Conservation (phyloP, 805 yeast species). For the Suhomyces tanzawaensis region DNA sequence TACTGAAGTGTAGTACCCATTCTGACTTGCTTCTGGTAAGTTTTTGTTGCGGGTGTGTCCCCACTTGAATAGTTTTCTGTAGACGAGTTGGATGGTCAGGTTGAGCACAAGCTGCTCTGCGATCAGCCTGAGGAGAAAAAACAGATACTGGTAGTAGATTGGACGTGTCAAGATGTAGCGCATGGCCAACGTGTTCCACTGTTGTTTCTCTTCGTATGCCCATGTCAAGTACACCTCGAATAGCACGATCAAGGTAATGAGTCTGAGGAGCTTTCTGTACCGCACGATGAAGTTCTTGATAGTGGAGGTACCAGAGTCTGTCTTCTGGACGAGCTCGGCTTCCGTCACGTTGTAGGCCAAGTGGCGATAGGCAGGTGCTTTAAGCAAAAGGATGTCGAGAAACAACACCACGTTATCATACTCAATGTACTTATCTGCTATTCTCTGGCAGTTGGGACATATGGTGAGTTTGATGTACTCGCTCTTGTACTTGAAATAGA, state of each 20-base stretch:
- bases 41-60: conserved; percentile 18
- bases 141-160: conserved; percentile 51
- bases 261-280: conserved; percentile 33
- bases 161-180: conserved; percentile 27
- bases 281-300: conserved; percentile 8
- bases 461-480: conserved; percentile 77
- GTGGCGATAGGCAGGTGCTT: conserved; percentile 87
- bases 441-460: conserved; percentile 66
- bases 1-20: conserved; percentile 36
- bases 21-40: conserved; percentile 26
- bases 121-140: conserved; percentile 53
- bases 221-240: conserved; percentile 90
- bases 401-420: conserved; percentile 80
- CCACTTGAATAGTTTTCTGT: conserved; percentile 17
- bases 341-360: conserved; percentile 69
- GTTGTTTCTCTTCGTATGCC: conserved; percentile 80
- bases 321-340: conserved; percentile 17
- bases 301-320: not conserved
- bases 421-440: conserved; percentile 90
- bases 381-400: conserved; percentile 77
- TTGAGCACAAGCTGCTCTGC: conserved; percentile 45
- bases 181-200: conserved; percentile 25
- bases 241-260: conserved; percentile 61
- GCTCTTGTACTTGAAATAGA: conserved; percentile 71
- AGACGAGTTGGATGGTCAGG: conserved; percentile 28